phyloP scores from a whole-genome alignment of 768 basidiomycete genomes.

The Hericium erinaceus region DNA sequence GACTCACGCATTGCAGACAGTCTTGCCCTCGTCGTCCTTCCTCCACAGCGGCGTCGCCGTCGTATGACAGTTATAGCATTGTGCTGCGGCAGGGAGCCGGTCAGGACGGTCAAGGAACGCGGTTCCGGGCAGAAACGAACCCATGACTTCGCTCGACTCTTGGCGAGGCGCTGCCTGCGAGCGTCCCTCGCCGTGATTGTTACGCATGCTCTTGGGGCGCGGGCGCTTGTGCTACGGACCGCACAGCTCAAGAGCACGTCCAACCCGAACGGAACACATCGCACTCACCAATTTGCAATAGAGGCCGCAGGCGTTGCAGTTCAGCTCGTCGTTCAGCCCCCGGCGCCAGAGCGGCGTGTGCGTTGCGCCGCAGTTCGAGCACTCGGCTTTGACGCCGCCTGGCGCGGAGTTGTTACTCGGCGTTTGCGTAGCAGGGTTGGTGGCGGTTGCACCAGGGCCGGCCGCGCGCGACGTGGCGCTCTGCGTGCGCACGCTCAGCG shows the following conservation, averaged over 20 bases:
- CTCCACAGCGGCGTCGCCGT: slow-evolving; percentile 86
- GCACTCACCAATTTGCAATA: slow-evolving; percentile 74
- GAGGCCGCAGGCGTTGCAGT: slow-evolving; percentile 82
- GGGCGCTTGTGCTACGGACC: slow-evolving; percentile 68
- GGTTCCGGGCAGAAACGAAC: slow-evolving; percentile 29
- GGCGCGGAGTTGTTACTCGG: slow-evolving; percentile 33
- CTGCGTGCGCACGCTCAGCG: slow-evolving; percentile 10
- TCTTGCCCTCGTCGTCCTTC: slow-evolving; percentile 87
- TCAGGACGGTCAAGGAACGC: slow-evolving; percentile 20
- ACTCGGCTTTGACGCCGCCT: slow-evolving; percentile 68
- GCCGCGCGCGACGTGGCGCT: slow-evolving; percentile 34
- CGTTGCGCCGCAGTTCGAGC: slow-evolving; percentile 82
- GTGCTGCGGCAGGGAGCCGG: slow-evolving; percentile 34
- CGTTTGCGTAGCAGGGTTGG: slow-evolving; percentile 12
- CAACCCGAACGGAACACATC: background rate
- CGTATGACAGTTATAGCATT: slow-evolving; percentile 87
- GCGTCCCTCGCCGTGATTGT: slow-evolving; percentile 63
- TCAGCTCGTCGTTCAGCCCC: slow-evolving; percentile 80
- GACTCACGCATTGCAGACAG: slow-evolving; percentile 82
- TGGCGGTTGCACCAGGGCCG: slow-evolving; percentile 52
- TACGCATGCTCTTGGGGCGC: slow-evolving; percentile 81
- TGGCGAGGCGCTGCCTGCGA: slow-evolving; percentile 53
- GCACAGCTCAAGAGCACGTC: background rate
- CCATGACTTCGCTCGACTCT: slow-evolving; percentile 66
- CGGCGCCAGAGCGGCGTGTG: slow-evolving; percentile 84